Evolutionary conservation across 306 rosid species (phyloP).

Genomic region (Trichosanthes cucumerina): DNA sequence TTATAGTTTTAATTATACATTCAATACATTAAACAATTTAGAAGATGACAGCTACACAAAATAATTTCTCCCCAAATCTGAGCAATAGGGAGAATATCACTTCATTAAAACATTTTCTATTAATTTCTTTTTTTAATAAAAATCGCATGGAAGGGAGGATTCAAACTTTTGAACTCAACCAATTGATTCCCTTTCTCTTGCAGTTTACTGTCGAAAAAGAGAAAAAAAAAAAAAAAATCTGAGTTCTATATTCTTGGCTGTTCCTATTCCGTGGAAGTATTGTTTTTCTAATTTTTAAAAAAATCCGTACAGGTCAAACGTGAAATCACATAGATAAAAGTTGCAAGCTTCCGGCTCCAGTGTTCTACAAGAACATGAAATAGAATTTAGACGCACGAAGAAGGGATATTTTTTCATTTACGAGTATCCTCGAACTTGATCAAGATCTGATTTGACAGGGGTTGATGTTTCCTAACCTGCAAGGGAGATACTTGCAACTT

Average conservation of each 20-base stretch:
- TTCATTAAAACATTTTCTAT: too few relatives aligned
- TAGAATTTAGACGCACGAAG: background rate
- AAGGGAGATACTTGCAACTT: conserved; percentile 1
- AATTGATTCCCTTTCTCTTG: background rate
- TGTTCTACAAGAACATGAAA: background rate
- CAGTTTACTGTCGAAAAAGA: too few relatives aligned
- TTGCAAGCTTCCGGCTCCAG: background rate
- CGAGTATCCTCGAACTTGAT: conserved; percentile 57
- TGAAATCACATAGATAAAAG: background rate
- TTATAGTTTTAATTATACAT: too few relatives aligned
- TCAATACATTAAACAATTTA: too few relatives aligned
- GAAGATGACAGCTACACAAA: too few relatives aligned
- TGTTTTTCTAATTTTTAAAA: too few relatives aligned
- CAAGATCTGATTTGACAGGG: conserved; percentile 40
- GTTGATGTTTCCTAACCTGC: conserved; percentile 82
- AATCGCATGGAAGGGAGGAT: too few relatives aligned
- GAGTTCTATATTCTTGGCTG: background rate
- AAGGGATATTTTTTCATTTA: background rate
- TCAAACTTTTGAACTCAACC: too few relatives aligned
- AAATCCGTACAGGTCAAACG: background rate
- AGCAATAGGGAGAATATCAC: too few relatives aligned
- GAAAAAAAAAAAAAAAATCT: too few relatives aligned
- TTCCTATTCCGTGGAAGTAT: background rate
- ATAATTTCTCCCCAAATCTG: too few relatives aligned
- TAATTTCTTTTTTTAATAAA: too few relatives aligned